These are phyloP conservation scores for Saussurea involucrata DNA, from an alignment of 129 eudicot species.

Conservation along the genomic window DNA sequence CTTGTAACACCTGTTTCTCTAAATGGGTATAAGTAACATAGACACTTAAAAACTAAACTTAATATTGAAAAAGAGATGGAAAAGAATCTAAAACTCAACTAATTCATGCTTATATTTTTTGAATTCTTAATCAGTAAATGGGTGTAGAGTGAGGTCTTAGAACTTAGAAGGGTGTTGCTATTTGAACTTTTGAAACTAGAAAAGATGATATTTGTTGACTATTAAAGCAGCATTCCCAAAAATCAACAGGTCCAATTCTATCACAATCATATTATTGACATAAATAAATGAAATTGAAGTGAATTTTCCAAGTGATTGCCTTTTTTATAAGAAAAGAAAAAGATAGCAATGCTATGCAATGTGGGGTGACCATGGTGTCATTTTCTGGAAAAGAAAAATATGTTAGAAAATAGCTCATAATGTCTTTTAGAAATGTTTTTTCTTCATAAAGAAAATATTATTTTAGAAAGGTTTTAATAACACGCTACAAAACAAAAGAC, in stretches of 20 bases:
- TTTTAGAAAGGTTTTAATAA: too few relatives aligned
- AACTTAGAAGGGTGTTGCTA: not conserved
- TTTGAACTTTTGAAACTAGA: not conserved
- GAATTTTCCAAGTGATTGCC: not conserved
- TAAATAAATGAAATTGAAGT: not conserved
- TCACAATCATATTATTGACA: not conserved
- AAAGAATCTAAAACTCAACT: not conserved
- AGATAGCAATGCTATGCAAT: not conserved
- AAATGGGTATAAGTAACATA: not conserved
- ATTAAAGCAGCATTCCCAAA: not conserved
- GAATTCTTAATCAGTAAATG: not conserved
- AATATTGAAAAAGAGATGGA: not conserved
- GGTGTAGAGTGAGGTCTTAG: not conserved
- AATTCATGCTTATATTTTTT: too few relatives aligned
- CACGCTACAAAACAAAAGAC: too few relatives aligned
- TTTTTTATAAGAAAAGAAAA: not conserved
- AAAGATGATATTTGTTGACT: constrained; percentile 4
- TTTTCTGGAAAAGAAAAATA: not conserved
- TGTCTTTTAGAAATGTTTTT: too few relatives aligned
- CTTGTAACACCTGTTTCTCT: not conserved
- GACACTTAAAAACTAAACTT: not conserved
- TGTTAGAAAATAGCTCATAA: not conserved
- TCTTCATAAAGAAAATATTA: not conserved
- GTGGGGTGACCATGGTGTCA: not conserved
- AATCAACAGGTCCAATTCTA: constrained; percentile 16